A percentile compares a stretch with the other conserved stretches of the same genome.
These are phyloP conservation scores for Termitomyces sp. DNA, from an alignment of 768 basidiomycete genomes.

Conservation along the genomic window DNA sequence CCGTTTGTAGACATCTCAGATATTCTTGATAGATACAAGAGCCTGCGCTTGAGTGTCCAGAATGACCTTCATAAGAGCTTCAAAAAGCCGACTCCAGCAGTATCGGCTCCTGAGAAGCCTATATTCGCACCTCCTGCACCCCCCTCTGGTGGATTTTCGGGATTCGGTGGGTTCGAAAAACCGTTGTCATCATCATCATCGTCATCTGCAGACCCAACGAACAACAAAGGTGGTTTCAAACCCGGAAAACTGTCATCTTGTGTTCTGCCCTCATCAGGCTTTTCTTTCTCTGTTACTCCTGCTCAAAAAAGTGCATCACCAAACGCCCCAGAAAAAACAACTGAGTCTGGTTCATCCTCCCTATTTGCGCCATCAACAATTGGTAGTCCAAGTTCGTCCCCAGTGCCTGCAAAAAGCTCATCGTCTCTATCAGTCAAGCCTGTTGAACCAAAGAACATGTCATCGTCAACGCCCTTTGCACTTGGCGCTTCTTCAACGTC, in stretches of 20 bases:
- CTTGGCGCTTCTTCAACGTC: background rate
- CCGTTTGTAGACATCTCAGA: slow-evolving; percentile 63
- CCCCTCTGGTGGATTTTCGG: slow-evolving; percentile 4
- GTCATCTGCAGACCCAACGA: background rate
- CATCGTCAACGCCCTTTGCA: background rate
- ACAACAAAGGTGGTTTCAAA: background rate
- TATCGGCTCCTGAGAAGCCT: slow-evolving; percentile 10
- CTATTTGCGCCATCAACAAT: background rate
- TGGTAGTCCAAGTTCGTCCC: background rate
- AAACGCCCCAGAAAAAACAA: background rate
- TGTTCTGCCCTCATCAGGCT: slow-evolving; percentile 4
- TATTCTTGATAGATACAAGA: slow-evolving; percentile 54
- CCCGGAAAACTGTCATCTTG: slow-evolving; percentile 1
- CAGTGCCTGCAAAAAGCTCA: background rate
- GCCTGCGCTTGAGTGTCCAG: slow-evolving; percentile 47
- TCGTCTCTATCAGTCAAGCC: background rate
- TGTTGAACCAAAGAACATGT: background rate
- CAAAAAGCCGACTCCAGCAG: slow-evolving; percentile 7
- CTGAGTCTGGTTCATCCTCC: background rate
- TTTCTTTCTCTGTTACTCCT: slow-evolving; percentile 4
- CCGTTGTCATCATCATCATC: background rate
- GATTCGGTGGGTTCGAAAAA: slow-evolving; percentile 28
- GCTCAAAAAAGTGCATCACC: background rate
- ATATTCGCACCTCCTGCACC: slow-evolving; percentile 18
- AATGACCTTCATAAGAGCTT: slow-evolving; percentile 43